Base-by-base conservation (phyloP, 2,329 filamentous ascomycete genomes). In the Penicillium sp. region DNA sequence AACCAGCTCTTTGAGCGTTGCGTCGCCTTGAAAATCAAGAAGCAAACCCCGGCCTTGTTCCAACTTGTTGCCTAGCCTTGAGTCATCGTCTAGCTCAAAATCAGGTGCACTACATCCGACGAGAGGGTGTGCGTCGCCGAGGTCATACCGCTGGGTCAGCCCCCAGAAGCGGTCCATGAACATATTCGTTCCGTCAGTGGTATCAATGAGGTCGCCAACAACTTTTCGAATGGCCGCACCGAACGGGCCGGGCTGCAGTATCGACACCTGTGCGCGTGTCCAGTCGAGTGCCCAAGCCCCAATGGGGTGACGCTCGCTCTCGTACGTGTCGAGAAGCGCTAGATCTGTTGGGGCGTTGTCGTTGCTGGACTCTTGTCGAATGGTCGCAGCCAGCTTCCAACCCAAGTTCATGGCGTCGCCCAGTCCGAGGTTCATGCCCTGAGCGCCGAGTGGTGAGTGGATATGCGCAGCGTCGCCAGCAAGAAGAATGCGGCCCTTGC, bases 331-430 rank as follows among this genome's bases (percentile, higher is more conserved):
- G 7, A 57, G 33, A 42, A 57, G 16, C n/a, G 23, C 20, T 81
- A 68, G 14, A 81, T 62, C 12, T 62, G 62, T 0, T 83, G 63
- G 38, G 72, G 67, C 0, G 52, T 26, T 33, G 8, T 51, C 48
- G n/a, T 43, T 20, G 20, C 18, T 56, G 2, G 75, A 71, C 51
- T 68, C 69, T 2, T 74, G 73, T n/a, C 63, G 68, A 1, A 82
- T 66, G 2, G 81, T 70, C 26, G 73, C 70, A 2, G 72, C 77
- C 12, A 83, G 71, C 63, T 83, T 83, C 80, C 80, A 83, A 3
- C 81, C 81, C 51, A 83, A 74, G 60, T 83, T 83, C 63, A 81
- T 79, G 28, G 74, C 59, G 60, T 86, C 83, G 59, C 85, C 83
- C 53, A 86, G 66, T 6, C 67, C 67, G 18, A 66, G 61, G 52